Conservation (phyloP, 345 rosid genomes). For the Eutrema heterophyllum region DNA sequence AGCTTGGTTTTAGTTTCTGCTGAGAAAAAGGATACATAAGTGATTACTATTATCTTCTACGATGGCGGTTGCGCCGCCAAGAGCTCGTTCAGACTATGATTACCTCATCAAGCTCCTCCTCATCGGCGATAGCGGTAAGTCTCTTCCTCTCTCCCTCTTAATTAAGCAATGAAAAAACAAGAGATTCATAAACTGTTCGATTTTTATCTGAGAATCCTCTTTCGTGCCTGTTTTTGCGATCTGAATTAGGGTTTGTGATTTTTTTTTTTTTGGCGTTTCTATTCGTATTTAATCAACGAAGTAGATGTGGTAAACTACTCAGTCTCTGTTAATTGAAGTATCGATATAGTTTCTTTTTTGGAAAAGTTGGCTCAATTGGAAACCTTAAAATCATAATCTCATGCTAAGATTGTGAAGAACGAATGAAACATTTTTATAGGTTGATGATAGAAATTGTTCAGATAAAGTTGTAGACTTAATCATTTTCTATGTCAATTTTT, state of each 20-base stretch:
- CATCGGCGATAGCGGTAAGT: conserved; percentile 47
- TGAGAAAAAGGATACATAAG: neutral
- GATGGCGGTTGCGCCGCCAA: conserved; percentile 47
- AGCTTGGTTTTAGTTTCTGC: neutral
- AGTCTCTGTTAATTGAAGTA: neutral
- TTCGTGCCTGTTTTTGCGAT: neutral
- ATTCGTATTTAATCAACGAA: neutral
- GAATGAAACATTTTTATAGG: neutral
- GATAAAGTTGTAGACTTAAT: neutral
- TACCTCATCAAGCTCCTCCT: conserved; percentile 49
- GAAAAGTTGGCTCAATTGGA: neutral
- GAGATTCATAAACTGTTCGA: neutral
- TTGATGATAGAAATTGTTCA: neutral
- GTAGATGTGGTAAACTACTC: neutral
- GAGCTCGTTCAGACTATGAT: conserved; percentile 56
- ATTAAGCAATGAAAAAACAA: neutral
- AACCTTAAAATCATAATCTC: neutral
- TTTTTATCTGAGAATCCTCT: neutral
- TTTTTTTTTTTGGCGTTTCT: neutral
- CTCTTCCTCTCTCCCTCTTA: neutral
- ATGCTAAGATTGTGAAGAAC: neutral
- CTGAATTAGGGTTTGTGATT: conserved; percentile 20
- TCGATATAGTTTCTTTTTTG: neutral
- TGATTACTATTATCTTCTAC: neutral
- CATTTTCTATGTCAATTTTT: neutral